phyloP scores from a whole-genome alignment of 129 eudicot genomes.

The Artemisia tridentata region DNA sequence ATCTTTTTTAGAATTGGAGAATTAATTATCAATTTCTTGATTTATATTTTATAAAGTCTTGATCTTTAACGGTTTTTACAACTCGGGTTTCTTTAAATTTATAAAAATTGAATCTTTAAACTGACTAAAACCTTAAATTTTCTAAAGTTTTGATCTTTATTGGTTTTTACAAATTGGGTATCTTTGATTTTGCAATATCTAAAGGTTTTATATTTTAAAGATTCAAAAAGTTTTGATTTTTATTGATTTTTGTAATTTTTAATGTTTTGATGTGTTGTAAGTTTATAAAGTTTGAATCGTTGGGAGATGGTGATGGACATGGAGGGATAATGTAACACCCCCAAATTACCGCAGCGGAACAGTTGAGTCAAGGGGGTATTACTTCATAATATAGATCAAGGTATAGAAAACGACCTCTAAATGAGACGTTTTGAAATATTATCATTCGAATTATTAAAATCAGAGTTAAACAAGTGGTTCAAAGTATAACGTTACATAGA shows the following conservation, averaged over 20 bases:
- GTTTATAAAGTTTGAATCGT: conserved; percentile 12
- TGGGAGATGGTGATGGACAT: too few relatives aligned
- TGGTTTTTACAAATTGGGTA: conserved; percentile 9
- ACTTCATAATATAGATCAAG: too few relatives aligned
- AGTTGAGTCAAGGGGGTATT: too few relatives aligned
- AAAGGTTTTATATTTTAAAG: conserved; percentile 3
- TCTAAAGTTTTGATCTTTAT: conserved; percentile 8
- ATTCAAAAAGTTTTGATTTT: conserved; percentile 1
- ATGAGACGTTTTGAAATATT: too few relatives aligned
- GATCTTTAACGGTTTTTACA: conserved; percentile 7
- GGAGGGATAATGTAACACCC: too few relatives aligned
- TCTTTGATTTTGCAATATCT: neutral
- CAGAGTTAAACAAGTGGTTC: too few relatives aligned
- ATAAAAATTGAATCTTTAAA: too few relatives aligned
- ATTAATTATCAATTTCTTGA: conserved; percentile 1
- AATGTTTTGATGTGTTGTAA: conserved; percentile 29
- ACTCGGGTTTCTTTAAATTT: conserved; percentile 1
- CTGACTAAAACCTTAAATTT: neutral
- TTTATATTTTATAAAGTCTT: neutral
- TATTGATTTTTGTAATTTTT: neutral
- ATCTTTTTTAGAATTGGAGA: too few relatives aligned
- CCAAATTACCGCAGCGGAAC: too few relatives aligned
- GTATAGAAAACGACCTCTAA: too few relatives aligned
- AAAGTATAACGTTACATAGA: too few relatives aligned
- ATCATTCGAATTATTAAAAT: too few relatives aligned